Conservation (phyloP, 2,329 filamentous ascomycete species). For the Trichophaea hybrida region DNA sequence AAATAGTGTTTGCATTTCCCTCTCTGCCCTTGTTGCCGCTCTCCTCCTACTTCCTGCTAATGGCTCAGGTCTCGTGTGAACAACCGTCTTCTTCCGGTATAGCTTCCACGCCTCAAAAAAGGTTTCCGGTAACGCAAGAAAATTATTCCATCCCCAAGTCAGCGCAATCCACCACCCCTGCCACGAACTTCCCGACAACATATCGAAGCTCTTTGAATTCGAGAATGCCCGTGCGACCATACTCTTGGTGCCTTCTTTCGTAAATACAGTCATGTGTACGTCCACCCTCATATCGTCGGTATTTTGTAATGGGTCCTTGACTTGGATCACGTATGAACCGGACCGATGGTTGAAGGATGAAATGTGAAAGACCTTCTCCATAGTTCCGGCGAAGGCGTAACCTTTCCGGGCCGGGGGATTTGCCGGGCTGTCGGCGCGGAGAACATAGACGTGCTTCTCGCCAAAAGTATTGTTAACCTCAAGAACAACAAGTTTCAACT, state of each 20-base stretch:
- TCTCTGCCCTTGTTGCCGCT: constrained; percentile 19
- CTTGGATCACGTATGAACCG: constrained; percentile 37
- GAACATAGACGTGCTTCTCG: constrained; percentile 52
- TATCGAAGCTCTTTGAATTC: constrained; percentile 21
- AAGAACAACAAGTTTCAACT: constrained; percentile 49
- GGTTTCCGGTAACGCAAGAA: constrained; percentile 23
- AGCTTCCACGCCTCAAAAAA: constrained; percentile 24
- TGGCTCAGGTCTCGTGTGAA: constrained; percentile 24
- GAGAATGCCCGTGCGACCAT: constrained; percentile 25
- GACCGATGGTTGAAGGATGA: constrained; percentile 52
- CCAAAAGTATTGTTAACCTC: constrained; percentile 69
- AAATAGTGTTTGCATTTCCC: constrained; percentile 21
- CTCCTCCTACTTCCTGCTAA: constrained; percentile 18
- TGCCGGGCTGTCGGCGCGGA: constrained; percentile 34
- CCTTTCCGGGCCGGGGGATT: constrained; percentile 16
- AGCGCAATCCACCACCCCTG: constrained; percentile 19
- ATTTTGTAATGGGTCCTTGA: constrained; percentile 31
- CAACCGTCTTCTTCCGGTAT: constrained; percentile 20
- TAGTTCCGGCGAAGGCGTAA: constrained; percentile 20
- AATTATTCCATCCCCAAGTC: constrained; percentile 23
- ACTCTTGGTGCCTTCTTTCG: constrained; percentile 20
- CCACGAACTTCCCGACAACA: constrained; percentile 17
- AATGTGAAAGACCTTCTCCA: constrained; percentile 57
- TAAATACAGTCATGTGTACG: constrained; percentile 23
- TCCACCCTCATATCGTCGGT: constrained; percentile 23